Evolutionary conservation across 305 asterid genomes (phyloP).

Genomic region (Coffea humblotiana): DNA sequence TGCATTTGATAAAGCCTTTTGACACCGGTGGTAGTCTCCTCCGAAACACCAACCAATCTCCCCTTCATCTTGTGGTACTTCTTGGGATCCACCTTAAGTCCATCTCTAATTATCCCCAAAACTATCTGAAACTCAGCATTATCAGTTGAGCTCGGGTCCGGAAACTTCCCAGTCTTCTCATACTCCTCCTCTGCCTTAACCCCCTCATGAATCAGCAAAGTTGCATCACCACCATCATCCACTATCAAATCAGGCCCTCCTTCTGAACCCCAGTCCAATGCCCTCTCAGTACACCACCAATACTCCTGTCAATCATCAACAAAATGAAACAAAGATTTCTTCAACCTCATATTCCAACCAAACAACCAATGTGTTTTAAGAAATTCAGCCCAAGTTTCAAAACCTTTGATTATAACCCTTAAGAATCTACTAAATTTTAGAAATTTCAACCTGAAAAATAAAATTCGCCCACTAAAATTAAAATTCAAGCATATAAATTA

Average conservation of each 20-base stretch:
- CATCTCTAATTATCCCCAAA: constrained; percentile 42
- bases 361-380: too few species aligned
- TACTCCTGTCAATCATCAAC: constrained; percentile 30
- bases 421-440: too few species aligned
- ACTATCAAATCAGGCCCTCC: constrained; percentile 60
- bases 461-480: too few species aligned
- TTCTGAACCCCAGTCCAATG: constrained; percentile 57
- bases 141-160: constrained; percentile 53
- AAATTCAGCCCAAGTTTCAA: too few species aligned
- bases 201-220: constrained; percentile 57
- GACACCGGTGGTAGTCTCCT: constrained; percentile 64
- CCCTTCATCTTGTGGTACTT: constrained; percentile 58
- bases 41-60: constrained; percentile 62
- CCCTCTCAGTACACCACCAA: constrained; percentile 71
- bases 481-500: too few species aligned
- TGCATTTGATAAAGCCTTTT: constrained; percentile 68
- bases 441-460: too few species aligned
- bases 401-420: too few species aligned
- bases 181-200: constrained; percentile 61
- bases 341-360: too few species aligned
- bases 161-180: constrained; percentile 37
- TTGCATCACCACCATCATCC: constrained; percentile 62
- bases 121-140: constrained; percentile 62
- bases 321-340: too few species aligned
- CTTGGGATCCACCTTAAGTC: constrained; percentile 43